Base-by-base conservation (phyloP, 441 rosid species). In the Erysimum pusillum region DNA sequence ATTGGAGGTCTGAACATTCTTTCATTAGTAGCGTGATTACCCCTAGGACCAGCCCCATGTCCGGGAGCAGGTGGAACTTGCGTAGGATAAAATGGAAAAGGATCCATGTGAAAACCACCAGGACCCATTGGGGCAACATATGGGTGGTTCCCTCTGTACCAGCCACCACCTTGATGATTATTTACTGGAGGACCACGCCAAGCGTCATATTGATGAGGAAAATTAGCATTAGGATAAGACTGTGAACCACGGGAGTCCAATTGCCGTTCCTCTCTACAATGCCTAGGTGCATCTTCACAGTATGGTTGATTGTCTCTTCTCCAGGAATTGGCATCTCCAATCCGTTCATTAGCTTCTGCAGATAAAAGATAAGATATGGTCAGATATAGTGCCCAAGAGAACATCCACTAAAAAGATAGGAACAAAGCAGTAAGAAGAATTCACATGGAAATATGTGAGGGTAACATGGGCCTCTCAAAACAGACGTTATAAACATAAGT, bases 141-240 rank as follows among this genome's bases (percentile, higher is more conserved):
- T 38, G 97, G 95, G 46, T 88, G 90, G 81, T 92, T 97, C 51
- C 90, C 97, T 84, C 92, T 82, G 79, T 87, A 92, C 99, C 99
- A 94, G 77, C 83, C 90, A 80, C 92, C 94, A 77, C 90, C 90
- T 36, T 90, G 91, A 83, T 87, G 93, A 85, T 86, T 90, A 86
- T 86, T 96, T 52, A 90, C 84, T 18, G 91, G 95, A 67, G 91
- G 92, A 35, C 91, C 93, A 82, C 69, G 95, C 97, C 95, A 96
- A 67, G 86, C 78, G 79, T 86, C 94, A 80, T 74, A 87, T 64
- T 90, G 94, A 74, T 87, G 96, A 38, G 91, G 90, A 61, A 78
- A 77, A 70, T 74, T 85, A 31, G 91, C 71, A 85, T 86, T 90
- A 64, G 84, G 90, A 75, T 84, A 88, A 31, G 85, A 77, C 20